phyloP scores from a whole-genome alignment of 164 flowering plant genomes.

The Malania oleifera region DNA sequence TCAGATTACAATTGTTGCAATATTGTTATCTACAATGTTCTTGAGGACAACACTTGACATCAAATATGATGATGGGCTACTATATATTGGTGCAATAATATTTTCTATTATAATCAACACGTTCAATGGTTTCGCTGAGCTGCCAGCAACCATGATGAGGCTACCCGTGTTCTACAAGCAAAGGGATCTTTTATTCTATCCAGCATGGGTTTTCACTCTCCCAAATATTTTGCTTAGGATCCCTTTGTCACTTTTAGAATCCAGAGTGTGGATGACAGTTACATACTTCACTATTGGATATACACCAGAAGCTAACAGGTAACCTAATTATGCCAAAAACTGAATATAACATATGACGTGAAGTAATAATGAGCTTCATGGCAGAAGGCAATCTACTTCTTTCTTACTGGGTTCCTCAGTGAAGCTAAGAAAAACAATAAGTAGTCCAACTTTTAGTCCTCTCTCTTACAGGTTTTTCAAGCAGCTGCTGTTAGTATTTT shows the following conservation, averaged over 20 bases:
- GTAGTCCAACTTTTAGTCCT: too few species aligned
- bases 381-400: too few species aligned
- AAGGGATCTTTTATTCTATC: slow-evolving; percentile 6
- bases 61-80: not conserved
- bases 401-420: too few species aligned
- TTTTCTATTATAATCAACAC: not conserved
- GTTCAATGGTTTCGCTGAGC: slow-evolving; percentile 7
- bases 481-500: slow-evolving; percentile 2
- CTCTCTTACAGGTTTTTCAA: slow-evolving; percentile 9
- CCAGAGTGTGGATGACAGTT: not conserved
- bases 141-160: not conserved
- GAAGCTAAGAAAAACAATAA: too few species aligned
- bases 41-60: slow-evolving; percentile 2
- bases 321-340: not conserved
- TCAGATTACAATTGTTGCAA: not conserved
- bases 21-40: not conserved
- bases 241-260: not conserved
- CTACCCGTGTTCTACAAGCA: slow-evolving; percentile 6
- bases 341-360: too few species aligned
- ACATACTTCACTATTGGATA: slow-evolving; percentile 4
- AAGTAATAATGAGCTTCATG: too few species aligned
- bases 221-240: slow-evolving; percentile 3
- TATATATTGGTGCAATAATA: not conserved
- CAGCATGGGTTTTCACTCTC: slow-evolving; percentile 1
- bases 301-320: slow-evolving; percentile 6